Conservation (phyloP, 1,284 basidiomycete species). For the Pseudozyma flocculosa region DNA sequence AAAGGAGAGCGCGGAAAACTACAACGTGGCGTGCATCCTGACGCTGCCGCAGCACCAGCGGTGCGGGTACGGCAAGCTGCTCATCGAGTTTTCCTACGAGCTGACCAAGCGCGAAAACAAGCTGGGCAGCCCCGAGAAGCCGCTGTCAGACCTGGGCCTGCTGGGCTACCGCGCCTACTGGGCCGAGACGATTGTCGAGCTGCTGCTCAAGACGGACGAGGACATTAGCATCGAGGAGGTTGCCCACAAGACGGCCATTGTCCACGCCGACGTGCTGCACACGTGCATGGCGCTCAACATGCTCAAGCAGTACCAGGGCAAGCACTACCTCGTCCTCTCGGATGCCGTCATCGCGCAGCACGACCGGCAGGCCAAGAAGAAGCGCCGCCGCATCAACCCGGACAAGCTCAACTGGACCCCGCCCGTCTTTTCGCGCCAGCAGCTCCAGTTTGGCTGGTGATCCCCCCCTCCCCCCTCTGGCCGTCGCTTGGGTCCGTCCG, state of each 20-base stretch:
- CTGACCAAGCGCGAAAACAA: slow-evolving; percentile 94
- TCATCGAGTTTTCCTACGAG: slow-evolving; percentile 99
- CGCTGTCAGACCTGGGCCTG: slow-evolving; percentile 89
- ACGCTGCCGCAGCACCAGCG: slow-evolving; percentile 97
- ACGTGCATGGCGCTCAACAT: slow-evolving; percentile 92
- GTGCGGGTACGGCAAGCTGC: slow-evolving; percentile 87
- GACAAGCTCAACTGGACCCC: slow-evolving; percentile 87
- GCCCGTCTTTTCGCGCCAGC: slow-evolving; percentile 57
- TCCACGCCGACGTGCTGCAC: slow-evolving; percentile 94
- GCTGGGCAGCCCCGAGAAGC: slow-evolving; percentile 95
- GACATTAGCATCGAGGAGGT: slow-evolving; percentile 93
- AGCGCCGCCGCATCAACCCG: slow-evolving; percentile 75
- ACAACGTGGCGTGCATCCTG: slow-evolving; percentile 98
- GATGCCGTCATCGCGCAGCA: slow-evolving; percentile 89
- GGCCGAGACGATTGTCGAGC: slow-evolving; percentile 93
- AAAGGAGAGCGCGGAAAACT: slow-evolving; percentile 95
- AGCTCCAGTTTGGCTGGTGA: slow-evolving; percentile 53
- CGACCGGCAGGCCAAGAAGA: slow-evolving; percentile 78
- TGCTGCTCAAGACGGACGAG: slow-evolving; percentile 70
- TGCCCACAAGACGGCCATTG: slow-evolving; percentile 92
- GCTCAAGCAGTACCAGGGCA: slow-evolving; percentile 94
- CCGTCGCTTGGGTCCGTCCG: background rate
- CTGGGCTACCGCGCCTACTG: slow-evolving; percentile 94
- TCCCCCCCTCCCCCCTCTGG: too few relatives aligned
- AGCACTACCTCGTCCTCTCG: slow-evolving; percentile 89